Evolutionary conservation across 1,139 yeast species (phyloP).

Genomic region (Debaryomyces subglobosus): DNA sequence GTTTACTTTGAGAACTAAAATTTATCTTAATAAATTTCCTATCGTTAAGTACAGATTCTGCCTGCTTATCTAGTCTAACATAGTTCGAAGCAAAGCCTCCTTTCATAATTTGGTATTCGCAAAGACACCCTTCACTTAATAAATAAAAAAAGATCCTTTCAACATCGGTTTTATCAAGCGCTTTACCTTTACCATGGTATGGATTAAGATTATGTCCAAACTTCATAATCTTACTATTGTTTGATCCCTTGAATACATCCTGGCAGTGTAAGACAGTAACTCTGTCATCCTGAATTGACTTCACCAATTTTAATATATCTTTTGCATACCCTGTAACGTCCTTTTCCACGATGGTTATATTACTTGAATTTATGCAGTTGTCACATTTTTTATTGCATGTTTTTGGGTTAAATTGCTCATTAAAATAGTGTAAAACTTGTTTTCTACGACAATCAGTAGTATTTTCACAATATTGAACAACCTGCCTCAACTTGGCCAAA

Average conservation of each 20-base stretch:
- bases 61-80: constrained; percentile 59
- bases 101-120: constrained; percentile 73
- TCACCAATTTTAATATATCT: constrained; percentile 61
- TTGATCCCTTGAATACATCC: constrained; percentile 81
- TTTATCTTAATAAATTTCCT: constrained; percentile 43
- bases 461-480: constrained; percentile 90
- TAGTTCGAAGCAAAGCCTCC: constrained; percentile 82
- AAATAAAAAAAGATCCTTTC: constrained; percentile 84
- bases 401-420: constrained; percentile 72
- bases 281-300: constrained; percentile 54
- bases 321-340: constrained; percentile 74
- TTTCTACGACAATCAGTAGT: constrained; percentile 86
- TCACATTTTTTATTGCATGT: constrained; percentile 80
- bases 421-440: constrained; percentile 87
- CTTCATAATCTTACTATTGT: constrained; percentile 58
- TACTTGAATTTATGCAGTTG: constrained; percentile 66
- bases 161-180: constrained; percentile 63
- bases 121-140: constrained; percentile 65
- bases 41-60: constrained; percentile 49
- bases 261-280: constrained; percentile 83
- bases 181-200: constrained; percentile 72
- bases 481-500: constrained; percentile 74
- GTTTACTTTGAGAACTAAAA: constrained; percentile 21
- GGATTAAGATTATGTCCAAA: constrained; percentile 63
- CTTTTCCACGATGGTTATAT: constrained; percentile 46